Evolutionary conservation across 1,284 basidiomycete species (phyloP), one percentile per base, ranked within the genome.

Genomic region (Sporisorium scitamineum): DNA sequence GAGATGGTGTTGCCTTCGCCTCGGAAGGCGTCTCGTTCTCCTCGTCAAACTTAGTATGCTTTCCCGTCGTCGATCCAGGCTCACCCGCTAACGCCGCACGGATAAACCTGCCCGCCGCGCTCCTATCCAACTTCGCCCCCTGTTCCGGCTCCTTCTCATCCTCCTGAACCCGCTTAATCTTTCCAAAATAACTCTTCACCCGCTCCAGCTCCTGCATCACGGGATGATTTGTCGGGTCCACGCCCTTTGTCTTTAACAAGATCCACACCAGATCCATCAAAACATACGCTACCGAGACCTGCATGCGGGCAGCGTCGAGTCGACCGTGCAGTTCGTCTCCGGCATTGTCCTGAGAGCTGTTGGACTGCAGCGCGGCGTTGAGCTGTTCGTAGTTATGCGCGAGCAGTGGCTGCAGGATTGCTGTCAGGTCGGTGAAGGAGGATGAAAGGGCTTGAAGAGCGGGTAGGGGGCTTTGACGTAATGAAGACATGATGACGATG

Each of bases 191-290:
- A 41, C 67, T 55, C 66, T 80, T 76, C 45, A 81, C 80, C 22
- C 80, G 44, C 29, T 81, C 73, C 29, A 80, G 51, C 54, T 81
- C 80, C 32, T 66, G 55, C 53, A 75, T 61, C 0, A 80, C 79
- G 0, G 80, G 80, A 41, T 81, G 80, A 10, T 61, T 61, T 4
- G 64, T 54, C 11, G 77, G 42, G 34, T 81, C 79, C 27, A 76
- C 67, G 8, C 80, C 80, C 29, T 76, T 76, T 11, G 71, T 70
- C 41, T 80, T 80, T n/a, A 81, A 47, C 44, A 79, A 34, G 18
- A 81, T 80, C 80, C 80, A 81, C 0, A 81, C 78, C 8, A 81
- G 62, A 34, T 81, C 80, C 54, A 80, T 59, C 2, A 81, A 51
- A 0, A 81, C 76, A 47, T 81, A 81, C 1, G 80, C 80, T 1